Base-by-base conservation (phyloP, 805 yeast genomes). In the Metschnikowia kunwiensis region DNA sequence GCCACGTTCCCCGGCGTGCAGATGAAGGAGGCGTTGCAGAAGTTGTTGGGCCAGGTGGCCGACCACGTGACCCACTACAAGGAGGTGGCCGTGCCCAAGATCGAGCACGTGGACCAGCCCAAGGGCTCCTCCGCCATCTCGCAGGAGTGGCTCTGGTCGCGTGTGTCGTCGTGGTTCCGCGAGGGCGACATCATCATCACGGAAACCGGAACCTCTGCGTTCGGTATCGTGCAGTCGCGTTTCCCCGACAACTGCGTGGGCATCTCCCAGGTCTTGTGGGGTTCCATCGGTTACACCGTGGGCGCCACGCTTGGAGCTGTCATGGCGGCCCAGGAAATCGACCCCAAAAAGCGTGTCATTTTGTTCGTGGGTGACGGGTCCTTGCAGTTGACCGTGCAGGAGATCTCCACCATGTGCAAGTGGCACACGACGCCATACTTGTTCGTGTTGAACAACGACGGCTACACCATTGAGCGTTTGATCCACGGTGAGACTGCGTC, bases 1-100 rank as follows among this genome's bases (percentile, higher is more conserved):
- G 88, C 87, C 40, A 72, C 77, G 24, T 82, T 76, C 75, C 81
- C 81, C 47, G 82, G 82, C 54, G 77, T 82, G 43, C 82, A 79
- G 63, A 81, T 82, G 86, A 75, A 80, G 60, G 66, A 63, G 53
- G 60, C 53, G 9, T 54, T 63, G 38, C 44, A 51, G 29, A 44
- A 43, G 14, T 55, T 61, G 40, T 48, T 59, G 47, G 33, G 26
- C 19, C 63, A 77, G 40, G 60, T 69, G 46, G 61, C 54, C 27
- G 55, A 55, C 9, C 70, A 58, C 40, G 65, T 63, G 40, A 47
- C 65, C 45, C 52, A 60, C 46, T 77, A 76, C 68, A 46, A 50
- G 27, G 79, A 80, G 43, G 71, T 62, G 21, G 68, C 80, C 30
- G 77, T 80, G 36, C 86, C 87, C 51, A 48, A 67, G 30, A 61